Conservation (phyloP, 495 filamentous ascomycete species). For the Pseudomonodictys pantanalensis region DNA sequence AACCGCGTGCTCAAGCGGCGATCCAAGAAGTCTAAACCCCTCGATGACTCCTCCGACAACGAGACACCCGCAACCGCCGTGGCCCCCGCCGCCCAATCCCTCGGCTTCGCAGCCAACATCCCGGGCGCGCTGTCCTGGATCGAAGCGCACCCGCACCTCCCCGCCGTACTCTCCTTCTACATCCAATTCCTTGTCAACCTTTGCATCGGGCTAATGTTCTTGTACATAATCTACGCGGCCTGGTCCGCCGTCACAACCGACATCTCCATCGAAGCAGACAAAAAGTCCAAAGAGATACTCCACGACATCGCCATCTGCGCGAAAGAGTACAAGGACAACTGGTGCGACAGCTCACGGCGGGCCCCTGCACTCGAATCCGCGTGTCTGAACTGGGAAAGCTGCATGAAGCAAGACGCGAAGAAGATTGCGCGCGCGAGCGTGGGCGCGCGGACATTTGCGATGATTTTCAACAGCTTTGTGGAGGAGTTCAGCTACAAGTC, state of each 20-base stretch:
- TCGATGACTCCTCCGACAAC: slow-evolving; percentile 11
- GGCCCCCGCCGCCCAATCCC: slow-evolving; percentile 13
- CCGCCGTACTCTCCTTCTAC: slow-evolving; percentile 81
- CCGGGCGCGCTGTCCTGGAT: slow-evolving; percentile 61
- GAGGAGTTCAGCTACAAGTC: slow-evolving; percentile 72
- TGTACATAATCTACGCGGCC: slow-evolving; percentile 71
- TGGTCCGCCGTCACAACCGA: slow-evolving; percentile 70
- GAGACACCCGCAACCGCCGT: slow-evolving; percentile 2
- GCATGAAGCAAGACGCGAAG: slow-evolving; percentile 74
- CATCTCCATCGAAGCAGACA: slow-evolving; percentile 65
- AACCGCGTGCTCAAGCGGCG: slow-evolving; percentile 29
- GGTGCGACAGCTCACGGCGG: slow-evolving; percentile 59
- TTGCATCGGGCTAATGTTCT: slow-evolving; percentile 60
- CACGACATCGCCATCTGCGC: slow-evolving; percentile 69
- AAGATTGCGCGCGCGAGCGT: slow-evolving; percentile 65
- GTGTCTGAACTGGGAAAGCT: slow-evolving; percentile 77
- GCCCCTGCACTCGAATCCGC: slow-evolving; percentile 68
- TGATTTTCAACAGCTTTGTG: slow-evolving; percentile 71
- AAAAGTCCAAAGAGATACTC: slow-evolving; percentile 61
- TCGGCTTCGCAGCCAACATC: slow-evolving; percentile 7
- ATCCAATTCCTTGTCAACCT: slow-evolving; percentile 77
- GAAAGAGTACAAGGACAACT: slow-evolving; percentile 67
- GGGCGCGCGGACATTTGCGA: slow-evolving; percentile 73
- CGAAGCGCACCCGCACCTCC: slow-evolving; percentile 78
- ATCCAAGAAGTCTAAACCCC: slow-evolving; percentile 13